phyloP scores from a whole-genome alignment of 345 rosid genomes.

The Zanthoxylum bungeanum region DNA sequence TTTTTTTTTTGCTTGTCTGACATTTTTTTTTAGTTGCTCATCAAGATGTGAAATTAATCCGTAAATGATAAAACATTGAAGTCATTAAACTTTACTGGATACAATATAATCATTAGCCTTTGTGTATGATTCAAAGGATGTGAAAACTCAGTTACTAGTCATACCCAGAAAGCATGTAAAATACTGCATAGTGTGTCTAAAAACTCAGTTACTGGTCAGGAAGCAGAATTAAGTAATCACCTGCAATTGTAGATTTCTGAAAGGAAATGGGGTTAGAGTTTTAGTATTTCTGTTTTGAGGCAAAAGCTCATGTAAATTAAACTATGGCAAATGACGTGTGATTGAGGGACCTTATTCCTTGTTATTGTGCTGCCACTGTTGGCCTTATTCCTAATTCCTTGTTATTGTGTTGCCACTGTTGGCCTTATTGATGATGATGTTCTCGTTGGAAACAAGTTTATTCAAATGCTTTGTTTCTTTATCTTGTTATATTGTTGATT shows the following conservation, averaged over 20 bases:
- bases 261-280: background rate
- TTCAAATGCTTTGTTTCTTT: too few species aligned
- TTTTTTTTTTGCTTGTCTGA: too few species aligned
- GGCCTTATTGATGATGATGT: too few species aligned
- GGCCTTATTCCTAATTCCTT: too few species aligned
- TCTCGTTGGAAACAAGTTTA: too few species aligned
- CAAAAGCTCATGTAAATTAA: constrained; percentile 2
- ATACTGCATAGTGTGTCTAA: constrained; percentile 4
- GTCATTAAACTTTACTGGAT: background rate
- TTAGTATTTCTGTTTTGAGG: background rate
- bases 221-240: background rate
- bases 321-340: constrained; percentile 27
- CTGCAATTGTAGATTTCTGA: background rate
- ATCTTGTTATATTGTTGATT: too few species aligned
- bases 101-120: background rate
- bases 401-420: too few species aligned
- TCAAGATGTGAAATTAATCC: too few species aligned
- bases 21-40: too few species aligned
- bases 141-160: background rate
- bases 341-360: constrained; percentile 21
- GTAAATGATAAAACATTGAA: too few species aligned
- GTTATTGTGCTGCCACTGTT: too few species aligned
- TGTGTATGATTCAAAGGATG: constrained; percentile 12
- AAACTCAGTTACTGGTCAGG: background rate
- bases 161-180: constrained; percentile 7